Conservation (phyloP, 2,329 filamentous ascomycete genomes). For the Ophiosphaerella korrae region DNA sequence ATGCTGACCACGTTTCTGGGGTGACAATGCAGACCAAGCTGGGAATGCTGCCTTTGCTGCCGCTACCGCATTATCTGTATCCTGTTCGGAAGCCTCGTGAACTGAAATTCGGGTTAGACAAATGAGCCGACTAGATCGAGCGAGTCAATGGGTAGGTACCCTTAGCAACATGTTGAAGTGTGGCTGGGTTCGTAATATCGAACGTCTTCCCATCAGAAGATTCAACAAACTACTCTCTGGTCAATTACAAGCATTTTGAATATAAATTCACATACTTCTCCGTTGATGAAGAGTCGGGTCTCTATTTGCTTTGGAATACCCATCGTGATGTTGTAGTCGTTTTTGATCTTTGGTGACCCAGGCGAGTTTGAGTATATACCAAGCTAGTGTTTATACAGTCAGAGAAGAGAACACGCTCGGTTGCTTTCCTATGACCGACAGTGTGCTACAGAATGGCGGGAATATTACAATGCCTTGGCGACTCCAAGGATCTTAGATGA, state of each 20-base stretch:
- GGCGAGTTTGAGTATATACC: too few relatives aligned
- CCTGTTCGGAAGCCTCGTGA: slow-evolving; percentile 42
- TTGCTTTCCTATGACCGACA: too few relatives aligned
- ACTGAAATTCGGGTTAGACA: slow-evolving; percentile 24
- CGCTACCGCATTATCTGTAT: slow-evolving; percentile 74
- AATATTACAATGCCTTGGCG: too few relatives aligned
- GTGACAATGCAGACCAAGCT: slow-evolving; percentile 68
- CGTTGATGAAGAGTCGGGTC: slow-evolving; percentile 44
- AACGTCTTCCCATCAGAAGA: slow-evolving; percentile 50
- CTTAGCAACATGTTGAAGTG: slow-evolving; percentile 79
- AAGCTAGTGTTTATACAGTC: too few relatives aligned
- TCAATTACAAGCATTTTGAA: background rate
- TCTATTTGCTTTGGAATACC: slow-evolving; percentile 37
- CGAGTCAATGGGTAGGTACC: slow-evolving; percentile 52
- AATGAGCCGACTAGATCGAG: background rate
- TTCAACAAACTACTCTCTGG: slow-evolving; percentile 32
- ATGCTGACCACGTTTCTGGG: slow-evolving; percentile 31
- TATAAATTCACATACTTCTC: slow-evolving; percentile 26
- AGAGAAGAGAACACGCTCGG: too few relatives aligned
- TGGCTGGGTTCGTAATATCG: slow-evolving; percentile 78
- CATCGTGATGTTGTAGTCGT: slow-evolving; percentile 18
- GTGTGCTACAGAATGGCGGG: too few relatives aligned
- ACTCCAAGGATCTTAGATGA: too few relatives aligned
- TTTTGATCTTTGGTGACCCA: background rate
- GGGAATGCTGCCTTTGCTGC: slow-evolving; percentile 68